These are phyloP conservation scores for Trametes cubensis DNA, from an alignment of 768 basidiomycete species.

Conservation along the genomic window DNA sequence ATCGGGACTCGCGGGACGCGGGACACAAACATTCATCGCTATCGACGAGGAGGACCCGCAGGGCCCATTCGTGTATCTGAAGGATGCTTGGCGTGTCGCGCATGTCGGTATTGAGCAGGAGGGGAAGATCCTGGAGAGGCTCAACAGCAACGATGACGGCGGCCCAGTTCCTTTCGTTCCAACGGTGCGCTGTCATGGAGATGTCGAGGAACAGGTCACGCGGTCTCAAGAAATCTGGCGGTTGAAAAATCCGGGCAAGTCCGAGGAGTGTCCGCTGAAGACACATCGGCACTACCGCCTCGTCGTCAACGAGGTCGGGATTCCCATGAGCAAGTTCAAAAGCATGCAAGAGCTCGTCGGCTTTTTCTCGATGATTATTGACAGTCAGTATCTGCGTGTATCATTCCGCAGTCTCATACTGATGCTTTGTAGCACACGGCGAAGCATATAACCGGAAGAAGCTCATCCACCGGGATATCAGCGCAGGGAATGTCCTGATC, in stretches of 20 bases:
- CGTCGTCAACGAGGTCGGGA: constrained; percentile 19
- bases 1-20: constrained; percentile 8
- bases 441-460: not conserved
- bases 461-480: constrained; percentile 15
- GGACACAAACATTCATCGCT: constrained; percentile 21
- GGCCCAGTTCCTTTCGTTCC: not conserved
- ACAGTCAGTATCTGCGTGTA: not conserved
- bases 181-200: constrained; percentile 11
- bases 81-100: constrained; percentile 21
- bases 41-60: not conserved
- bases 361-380: not conserved
- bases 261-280: not conserved
- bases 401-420: no score
- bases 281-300: constrained; percentile 22
- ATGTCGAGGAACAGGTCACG: constrained; percentile 1
- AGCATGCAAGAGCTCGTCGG: not conserved
- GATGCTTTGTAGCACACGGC: not conserved
- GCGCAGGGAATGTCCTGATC: constrained; percentile 14
- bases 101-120: not conserved
- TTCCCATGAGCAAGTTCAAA: constrained; percentile 7
- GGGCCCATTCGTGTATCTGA: constrained; percentile 14
- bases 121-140: constrained; percentile 1
- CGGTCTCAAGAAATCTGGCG: not conserved
- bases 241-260: not conserved
- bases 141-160: not conserved